Conservation (phyloP, 2,329 filamentous ascomycete species). For the Phialemoniopsis sp. region DNA sequence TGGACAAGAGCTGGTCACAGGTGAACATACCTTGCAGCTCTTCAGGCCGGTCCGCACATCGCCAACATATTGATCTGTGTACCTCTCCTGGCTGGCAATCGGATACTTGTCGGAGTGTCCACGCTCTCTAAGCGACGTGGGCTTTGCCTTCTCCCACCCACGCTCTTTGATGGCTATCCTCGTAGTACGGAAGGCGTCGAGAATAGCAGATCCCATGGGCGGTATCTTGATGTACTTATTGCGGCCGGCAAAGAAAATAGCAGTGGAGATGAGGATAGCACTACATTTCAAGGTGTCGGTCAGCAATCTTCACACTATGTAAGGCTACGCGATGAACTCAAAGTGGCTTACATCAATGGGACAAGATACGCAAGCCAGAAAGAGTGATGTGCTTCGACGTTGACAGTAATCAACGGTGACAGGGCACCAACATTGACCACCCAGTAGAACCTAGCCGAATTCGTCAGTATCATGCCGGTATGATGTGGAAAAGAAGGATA, state of each 20-base stretch:
- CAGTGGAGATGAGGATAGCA: too few relatives aligned
- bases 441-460: background rate
- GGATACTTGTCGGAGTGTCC: constrained; percentile 13
- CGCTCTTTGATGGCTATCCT: constrained; percentile 13
- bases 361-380: background rate
- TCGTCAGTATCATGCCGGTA: too few relatives aligned
- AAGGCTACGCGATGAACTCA: background rate
- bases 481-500: too few relatives aligned
- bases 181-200: constrained; percentile 11
- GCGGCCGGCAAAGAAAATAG: too few relatives aligned
- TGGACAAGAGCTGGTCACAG: background rate
- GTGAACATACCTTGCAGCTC: constrained; percentile 15
- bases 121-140: constrained; percentile 6
- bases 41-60: constrained; percentile 14
- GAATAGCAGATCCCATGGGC: too few relatives aligned
- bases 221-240: too few relatives aligned
- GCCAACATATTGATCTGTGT: constrained; percentile 16
- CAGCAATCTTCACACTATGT: too few relatives aligned
- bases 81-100: constrained; percentile 12
- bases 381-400: background rate
- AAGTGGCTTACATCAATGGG: background rate
- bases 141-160: constrained; percentile 5
- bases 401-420: background rate
- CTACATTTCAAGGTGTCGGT: too few relatives aligned
- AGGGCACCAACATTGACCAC: background rate